A percentile compares a stretch with the other conserved stretches of the same genome.
phyloP scores from a whole-genome alignment of 805 yeast genomes.

The Ogataea nakhonphanomensis region DNA sequence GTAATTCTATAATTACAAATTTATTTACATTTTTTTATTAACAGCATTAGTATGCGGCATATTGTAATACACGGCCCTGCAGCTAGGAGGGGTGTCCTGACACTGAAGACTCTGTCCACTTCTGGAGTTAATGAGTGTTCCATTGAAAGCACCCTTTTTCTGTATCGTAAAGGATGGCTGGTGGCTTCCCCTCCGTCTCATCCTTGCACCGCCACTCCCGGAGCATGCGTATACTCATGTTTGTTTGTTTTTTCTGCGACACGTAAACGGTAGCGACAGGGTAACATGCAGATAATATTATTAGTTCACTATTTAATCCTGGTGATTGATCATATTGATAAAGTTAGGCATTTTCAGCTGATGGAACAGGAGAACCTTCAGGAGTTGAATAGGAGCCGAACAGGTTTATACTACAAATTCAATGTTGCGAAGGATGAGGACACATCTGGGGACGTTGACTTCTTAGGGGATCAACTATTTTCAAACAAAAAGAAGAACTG shows the following conservation, averaged over 20 bases:
- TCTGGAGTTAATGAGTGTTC: too few relatives aligned
- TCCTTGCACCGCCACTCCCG: not conserved
- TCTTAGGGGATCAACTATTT: slow-evolving; percentile 11
- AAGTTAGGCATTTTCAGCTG: too few relatives aligned
- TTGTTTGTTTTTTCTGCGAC: slow-evolving; percentile 9
- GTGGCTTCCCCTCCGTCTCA: not conserved
- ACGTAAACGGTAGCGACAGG: slow-evolving; percentile 9
- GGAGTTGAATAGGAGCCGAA: not conserved
- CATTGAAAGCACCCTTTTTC: not conserved
- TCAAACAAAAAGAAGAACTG: slow-evolving; percentile 10
- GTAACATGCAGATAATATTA: not conserved
- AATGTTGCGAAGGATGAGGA: slow-evolving; percentile 7
- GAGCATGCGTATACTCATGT: not conserved
- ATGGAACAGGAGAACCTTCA: too few relatives aligned
- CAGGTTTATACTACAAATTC: slow-evolving; percentile 9
- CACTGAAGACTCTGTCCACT: too few relatives aligned
- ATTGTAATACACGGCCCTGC: too few relatives aligned
- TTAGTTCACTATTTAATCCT: not conserved
- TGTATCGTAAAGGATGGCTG: not conserved
- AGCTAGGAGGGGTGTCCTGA: too few relatives aligned
- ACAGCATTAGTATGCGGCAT: too few relatives aligned
- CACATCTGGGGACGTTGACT: not conserved
- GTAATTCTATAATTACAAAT: too few relatives aligned
- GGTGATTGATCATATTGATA: not conserved
- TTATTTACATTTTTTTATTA: too few relatives aligned